Base-by-base conservation (phyloP, 1,284 basidiomycete species). In the Pascua sp. region DNA sequence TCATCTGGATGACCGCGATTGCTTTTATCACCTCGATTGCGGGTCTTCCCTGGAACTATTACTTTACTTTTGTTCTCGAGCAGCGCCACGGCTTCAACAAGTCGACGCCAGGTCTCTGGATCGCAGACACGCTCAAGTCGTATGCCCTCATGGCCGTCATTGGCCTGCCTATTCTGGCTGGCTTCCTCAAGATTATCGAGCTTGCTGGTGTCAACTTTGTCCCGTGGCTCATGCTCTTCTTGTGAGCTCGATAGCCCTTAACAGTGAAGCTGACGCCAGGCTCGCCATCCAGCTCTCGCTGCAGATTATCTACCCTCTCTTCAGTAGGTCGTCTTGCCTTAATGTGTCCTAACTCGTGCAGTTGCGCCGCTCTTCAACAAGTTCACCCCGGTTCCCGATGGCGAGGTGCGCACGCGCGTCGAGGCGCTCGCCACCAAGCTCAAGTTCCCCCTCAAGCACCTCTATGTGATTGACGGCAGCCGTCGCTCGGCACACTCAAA, bases 61-160 rank as follows among this genome's bases (percentile, higher is more conserved):
- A 96, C 79, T 84, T 86, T 62, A 94, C 91, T 3, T 98, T 98
- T 74, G 88, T 94, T 11, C 81, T 98, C 45, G 96, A 98, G 77
- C 88, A 96, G 75, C 87, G 87, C 64, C 91, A 97, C 68, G 94
- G 93, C 0, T 98, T 98, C 82, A 98, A 98, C 83, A 97, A 97
- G 80, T 91, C 86, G 15, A 91, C 91, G 0, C 82, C 84, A 1
- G 66, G 66, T 8, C 81, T 93, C 4, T 96, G 90, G 73, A 72
- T 92, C 56, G 78, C 82, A 2, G 93, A 97, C 75, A 77, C 89
- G 45, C 46, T 94, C 67, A 97, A 96, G 78, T 82, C 85, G 17
- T 91, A 87, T 84, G 75, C 79, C 3, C 77, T 98, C 47, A 84
- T 85, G 9, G 82, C 88, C 49, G 82, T 79, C 41, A 81, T 98